Evolutionary conservation across 1,284 basidiomycete species (phyloP).

Genomic region (Heterobasidion annosum): DNA sequence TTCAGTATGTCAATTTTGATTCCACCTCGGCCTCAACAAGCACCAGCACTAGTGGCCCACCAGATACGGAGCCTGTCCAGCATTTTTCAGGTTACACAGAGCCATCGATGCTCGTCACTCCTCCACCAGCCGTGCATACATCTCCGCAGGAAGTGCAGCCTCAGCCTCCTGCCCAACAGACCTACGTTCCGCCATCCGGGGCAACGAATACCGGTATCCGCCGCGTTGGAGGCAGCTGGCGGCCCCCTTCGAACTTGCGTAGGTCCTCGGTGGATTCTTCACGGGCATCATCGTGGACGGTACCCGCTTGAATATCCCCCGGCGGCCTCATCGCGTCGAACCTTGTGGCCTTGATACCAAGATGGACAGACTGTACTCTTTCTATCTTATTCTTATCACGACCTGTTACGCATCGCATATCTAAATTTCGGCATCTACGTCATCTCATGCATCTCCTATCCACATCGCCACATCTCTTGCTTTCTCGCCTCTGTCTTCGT

Average conservation of each 20-base stretch:
- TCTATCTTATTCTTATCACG: not conserved
- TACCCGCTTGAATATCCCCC: not conserved
- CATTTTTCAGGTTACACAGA: not conserved
- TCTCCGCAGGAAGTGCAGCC: not conserved
- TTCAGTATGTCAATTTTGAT: not conserved
- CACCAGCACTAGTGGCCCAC: not conserved
- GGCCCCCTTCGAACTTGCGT: slow-evolving; percentile 12
- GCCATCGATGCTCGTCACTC: not conserved
- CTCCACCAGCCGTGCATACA: no score
- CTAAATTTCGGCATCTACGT: not conserved
- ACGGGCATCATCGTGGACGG: not conserved
- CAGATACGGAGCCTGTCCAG: not conserved
- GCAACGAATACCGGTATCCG: slow-evolving; percentile 36
- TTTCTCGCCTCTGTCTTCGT: no score
- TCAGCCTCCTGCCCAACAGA: not conserved
- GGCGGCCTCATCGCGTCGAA: not conserved
- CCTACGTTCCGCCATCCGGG: slow-evolving; percentile 46
- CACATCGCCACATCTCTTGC: not conserved
- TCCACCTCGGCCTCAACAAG: not conserved
- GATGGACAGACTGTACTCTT: no score
- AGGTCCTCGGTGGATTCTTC: not conserved
- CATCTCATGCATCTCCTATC: not conserved
- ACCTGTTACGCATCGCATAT: not conserved
- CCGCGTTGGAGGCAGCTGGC: slow-evolving; percentile 48
- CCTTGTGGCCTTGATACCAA: not conserved